Conservation (phyloP, 306 rosid genomes). For the Leucaena leucocephala region DNA sequence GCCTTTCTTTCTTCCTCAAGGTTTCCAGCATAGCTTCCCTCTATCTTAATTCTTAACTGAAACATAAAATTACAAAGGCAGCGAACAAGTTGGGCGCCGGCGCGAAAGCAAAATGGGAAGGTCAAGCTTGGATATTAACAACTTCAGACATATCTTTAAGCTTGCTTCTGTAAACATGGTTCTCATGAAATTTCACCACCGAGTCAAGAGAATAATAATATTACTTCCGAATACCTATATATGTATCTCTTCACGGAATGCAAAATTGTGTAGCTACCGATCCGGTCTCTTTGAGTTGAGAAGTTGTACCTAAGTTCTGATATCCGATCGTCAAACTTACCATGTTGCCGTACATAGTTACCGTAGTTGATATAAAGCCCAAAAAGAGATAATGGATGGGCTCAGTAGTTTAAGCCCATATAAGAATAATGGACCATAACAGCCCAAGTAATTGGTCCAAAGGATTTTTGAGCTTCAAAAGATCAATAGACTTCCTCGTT, state of each 20-base stretch:
- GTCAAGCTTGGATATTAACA: not conserved
- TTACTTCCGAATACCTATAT: not conserved
- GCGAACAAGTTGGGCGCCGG: not conserved
- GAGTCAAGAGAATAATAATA: not conserved
- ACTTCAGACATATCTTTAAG: not conserved
- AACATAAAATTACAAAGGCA: not conserved
- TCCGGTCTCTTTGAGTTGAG: not conserved
- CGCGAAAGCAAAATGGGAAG: not conserved
- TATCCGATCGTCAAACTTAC: slow-evolving; percentile 4
- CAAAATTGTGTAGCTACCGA: not conserved
- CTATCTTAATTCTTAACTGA: slow-evolving; percentile 10
- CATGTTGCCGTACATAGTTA: not conserved
- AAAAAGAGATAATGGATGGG: not conserved
- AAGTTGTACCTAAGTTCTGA: not conserved
- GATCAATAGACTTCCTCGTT: too few relatives aligned
- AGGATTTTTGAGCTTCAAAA: not conserved
- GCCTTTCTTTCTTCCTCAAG: not conserved
- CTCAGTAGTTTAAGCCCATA: not conserved
- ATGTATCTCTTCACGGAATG: not conserved
- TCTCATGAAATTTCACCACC: not conserved
- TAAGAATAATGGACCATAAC: not conserved
- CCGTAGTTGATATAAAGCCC: not conserved
- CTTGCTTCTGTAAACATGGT: slow-evolving; percentile 14
- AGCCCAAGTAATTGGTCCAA: not conserved
- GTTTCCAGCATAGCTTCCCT: slow-evolving; percentile 9